Conservation (phyloP, 164 flowering plant species). For the Berberis thunbergii region DNA sequence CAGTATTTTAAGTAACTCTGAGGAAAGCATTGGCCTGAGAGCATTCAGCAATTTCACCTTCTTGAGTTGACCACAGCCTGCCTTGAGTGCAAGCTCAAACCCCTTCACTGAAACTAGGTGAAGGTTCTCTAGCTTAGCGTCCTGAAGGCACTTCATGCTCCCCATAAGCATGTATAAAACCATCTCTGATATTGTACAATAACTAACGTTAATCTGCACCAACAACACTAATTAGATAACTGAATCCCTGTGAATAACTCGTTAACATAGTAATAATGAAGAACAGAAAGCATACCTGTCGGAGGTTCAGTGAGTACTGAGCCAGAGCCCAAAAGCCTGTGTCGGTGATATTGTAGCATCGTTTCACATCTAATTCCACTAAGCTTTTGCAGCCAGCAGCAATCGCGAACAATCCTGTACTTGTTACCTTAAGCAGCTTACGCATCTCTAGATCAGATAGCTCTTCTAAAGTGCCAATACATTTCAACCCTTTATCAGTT, state of each 20-base stretch:
- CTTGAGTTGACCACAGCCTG: slow-evolving; percentile 40
- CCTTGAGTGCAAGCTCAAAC: slow-evolving; percentile 54
- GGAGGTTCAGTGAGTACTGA: slow-evolving; percentile 38
- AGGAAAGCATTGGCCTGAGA: slow-evolving; percentile 37
- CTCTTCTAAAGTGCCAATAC: slow-evolving; percentile 36
- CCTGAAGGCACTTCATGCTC: slow-evolving; percentile 54
- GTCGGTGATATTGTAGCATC: slow-evolving; percentile 45
- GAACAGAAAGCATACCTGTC: slow-evolving; percentile 36
- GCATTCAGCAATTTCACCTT: slow-evolving; percentile 48
- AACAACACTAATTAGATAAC: not conserved
- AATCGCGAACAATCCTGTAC: slow-evolving; percentile 40
- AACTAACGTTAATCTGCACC: slow-evolving; percentile 54
- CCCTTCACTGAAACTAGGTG: slow-evolving; percentile 39
- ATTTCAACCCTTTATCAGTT: slow-evolving; percentile 44
- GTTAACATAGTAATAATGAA: not conserved
- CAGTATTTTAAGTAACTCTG: slow-evolving; percentile 34
- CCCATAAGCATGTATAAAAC: slow-evolving; percentile 46
- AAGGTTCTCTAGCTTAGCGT: slow-evolving; percentile 53
- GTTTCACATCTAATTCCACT: slow-evolving; percentile 52
- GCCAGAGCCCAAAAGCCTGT: slow-evolving; percentile 57
- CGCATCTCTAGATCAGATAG: slow-evolving; percentile 58
- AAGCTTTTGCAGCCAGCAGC: slow-evolving; percentile 54
- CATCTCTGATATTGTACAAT: slow-evolving; percentile 43
- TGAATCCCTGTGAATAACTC: not conserved
- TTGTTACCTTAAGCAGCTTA: slow-evolving; percentile 34